Base-by-base conservation (phyloP, 2,329 filamentous ascomycete species). In the Penicillium paneum region DNA sequence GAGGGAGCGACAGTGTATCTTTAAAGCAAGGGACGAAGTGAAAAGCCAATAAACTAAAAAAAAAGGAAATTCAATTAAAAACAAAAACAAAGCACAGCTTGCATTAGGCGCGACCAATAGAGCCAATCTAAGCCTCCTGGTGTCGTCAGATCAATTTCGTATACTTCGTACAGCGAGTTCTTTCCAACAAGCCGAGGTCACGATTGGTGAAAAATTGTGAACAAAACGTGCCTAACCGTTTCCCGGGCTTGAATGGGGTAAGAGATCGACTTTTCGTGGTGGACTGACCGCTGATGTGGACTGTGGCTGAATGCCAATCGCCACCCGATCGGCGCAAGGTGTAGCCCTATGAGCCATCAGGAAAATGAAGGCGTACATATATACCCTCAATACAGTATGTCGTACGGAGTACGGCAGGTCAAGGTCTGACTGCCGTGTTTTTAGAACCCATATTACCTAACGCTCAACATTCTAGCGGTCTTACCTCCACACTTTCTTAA, bases 11-110 rank as follows among this genome's bases (percentile, higher is more conserved):
- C 21, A 40, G 38, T 10, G 32, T 45, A 40, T 36, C 31, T 57
- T 44, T 38, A 19, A 63, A 56, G 62, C 57, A 64, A 64, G 62
- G 60, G 57, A 44, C 47, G 4, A 34, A 41, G 19, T 43, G 42
- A 45, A 35, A 35, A 15, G 5, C 8, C n/a, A 38, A 24, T 35
- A 34, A 31, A 28, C 8, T 11, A 11, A 47, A 43, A 47, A 34
- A 49, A 52, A 51, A 28, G 28, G 4, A 51, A 24, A 21, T 31
- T 19, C 31, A 52, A 34, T 17, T 35, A 29, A 15, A 46, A 49
- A 29, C 12, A 49, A 36, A 36, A 32, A 35, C 21, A 41, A 32
- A 36, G 35, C 41, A 45, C 17, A 38, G 41, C 44, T 35, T 49
- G 28, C 36, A 34, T 50, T 29, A 56, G 49, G 43, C 49, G 32